phyloP scores from a whole-genome alignment of 257 asterid genomes.

The Anisodus acutangulus region DNA sequence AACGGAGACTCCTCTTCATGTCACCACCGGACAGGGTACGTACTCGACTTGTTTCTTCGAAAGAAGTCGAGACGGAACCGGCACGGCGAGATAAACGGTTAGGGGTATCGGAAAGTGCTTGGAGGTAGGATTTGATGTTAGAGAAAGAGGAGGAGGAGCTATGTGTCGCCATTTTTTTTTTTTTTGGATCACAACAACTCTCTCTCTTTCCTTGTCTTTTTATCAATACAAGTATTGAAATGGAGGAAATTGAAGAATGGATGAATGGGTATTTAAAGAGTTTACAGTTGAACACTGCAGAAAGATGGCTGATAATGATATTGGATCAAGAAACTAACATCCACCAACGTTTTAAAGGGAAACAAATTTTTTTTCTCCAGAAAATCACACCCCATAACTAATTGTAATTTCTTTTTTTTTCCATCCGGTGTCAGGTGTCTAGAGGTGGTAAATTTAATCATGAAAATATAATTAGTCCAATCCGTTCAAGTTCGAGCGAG shows the following conservation, averaged over 20 bases:
- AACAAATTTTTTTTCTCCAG: background rate
- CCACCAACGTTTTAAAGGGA: background rate
- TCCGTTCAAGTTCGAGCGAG: too few relatives aligned
- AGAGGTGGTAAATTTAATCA: too few relatives aligned
- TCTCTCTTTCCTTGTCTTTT: background rate
- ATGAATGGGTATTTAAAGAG: conserved; percentile 23
- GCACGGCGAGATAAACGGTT: conserved; percentile 74
- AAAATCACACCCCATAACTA: too few relatives aligned
- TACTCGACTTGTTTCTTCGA: conserved; percentile 57
- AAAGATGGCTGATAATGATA: background rate
- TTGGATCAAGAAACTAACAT: background rate
- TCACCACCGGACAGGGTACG: conserved; percentile 63
- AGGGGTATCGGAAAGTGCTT: conserved; percentile 83
- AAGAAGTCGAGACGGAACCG: conserved; percentile 62
- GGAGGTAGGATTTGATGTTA: conserved; percentile 57
- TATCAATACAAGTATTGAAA: background rate
- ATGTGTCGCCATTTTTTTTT: conserved; percentile 33
- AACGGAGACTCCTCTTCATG: conserved; percentile 68
- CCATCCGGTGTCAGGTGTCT: too few relatives aligned
- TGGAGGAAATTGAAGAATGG: background rate
- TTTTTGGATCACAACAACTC: conserved; percentile 11
- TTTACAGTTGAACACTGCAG: background rate
- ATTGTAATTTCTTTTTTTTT: too few relatives aligned
- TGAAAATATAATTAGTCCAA: too few relatives aligned
- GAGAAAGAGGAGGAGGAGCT: conserved; percentile 60